These are phyloP conservation scores for Arctium minus DNA, from an alignment of 129 eudicot species.

Conservation along the genomic window DNA sequence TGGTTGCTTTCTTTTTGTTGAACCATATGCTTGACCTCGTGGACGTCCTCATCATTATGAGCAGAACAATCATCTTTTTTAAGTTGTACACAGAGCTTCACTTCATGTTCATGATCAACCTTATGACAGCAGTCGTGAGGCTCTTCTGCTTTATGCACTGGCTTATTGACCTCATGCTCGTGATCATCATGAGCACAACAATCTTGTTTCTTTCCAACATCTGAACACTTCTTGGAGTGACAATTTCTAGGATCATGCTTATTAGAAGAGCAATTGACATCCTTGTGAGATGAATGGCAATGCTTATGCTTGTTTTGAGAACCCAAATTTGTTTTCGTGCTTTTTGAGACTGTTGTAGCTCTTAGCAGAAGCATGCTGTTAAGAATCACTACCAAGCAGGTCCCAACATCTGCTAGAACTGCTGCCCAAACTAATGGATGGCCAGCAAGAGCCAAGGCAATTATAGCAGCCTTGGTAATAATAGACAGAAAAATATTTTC, in stretches of 20 bases:
- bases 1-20: not conserved
- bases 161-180: not conserved
- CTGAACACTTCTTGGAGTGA: slow-evolving; percentile 6
- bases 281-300: slow-evolving; percentile 33
- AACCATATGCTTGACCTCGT: not conserved
- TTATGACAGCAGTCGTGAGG: slow-evolving; percentile 17
- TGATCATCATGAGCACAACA: slow-evolving; percentile 16
- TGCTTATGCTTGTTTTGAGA: slow-evolving; percentile 28
- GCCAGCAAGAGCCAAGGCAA: slow-evolving; percentile 71
- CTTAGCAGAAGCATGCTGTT: slow-evolving; percentile 80
- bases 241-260: slow-evolving; percentile 9
- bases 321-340: slow-evolving; percentile 5
- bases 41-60: not conserved
- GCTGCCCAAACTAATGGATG: slow-evolving; percentile 96
- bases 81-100: not conserved
- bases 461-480: slow-evolving; percentile 58
- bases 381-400: slow-evolving; percentile 78
- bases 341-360: slow-evolving; percentile 10
- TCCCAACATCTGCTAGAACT: slow-evolving; percentile 79
- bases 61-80: not conserved
- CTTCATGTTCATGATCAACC: not conserved
- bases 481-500: slow-evolving; percentile 63
- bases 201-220: slow-evolving; percentile 1
- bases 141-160: not conserved
- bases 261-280: slow-evolving; percentile 27